Percentiles rank a stretch among this genome's conserved stretches.
phyloP scores from a whole-genome alignment of 140 eudicot species.

The Bidens hawaiensis region DNA sequence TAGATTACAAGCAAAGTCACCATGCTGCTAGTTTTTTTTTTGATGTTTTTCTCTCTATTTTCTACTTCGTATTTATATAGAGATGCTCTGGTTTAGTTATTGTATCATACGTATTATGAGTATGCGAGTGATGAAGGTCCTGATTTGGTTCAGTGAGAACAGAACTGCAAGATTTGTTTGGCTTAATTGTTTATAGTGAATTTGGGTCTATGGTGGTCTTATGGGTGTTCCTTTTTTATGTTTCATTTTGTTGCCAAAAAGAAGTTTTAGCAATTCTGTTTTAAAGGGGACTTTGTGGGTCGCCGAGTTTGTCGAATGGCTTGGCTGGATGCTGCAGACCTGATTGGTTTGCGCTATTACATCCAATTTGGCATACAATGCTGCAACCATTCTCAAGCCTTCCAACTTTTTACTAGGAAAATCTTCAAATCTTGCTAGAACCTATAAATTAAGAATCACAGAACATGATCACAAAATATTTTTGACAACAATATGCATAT shows the following conservation, averaged over 20 bases:
- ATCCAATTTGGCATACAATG: no score
- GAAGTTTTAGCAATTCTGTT: no score
- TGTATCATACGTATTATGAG: constrained; percentile 22
- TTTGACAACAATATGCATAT: no score
- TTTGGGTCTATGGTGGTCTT: background rate
- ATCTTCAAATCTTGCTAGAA: no score
- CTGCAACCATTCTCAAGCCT: no score
- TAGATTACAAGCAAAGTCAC: constrained; percentile 24
- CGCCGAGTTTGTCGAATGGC: no score
- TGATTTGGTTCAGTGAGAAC: constrained; percentile 19
- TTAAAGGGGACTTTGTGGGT: background rate
- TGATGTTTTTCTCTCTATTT: background rate
- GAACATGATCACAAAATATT: no score
- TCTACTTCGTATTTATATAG: constrained; percentile 13
- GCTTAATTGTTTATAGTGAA: constrained; percentile 11
- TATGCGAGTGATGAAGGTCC: constrained; percentile 19
- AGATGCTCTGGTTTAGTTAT: constrained; percentile 25
- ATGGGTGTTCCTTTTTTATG: background rate
- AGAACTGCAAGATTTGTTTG: constrained; percentile 16
- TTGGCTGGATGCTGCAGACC: no score
- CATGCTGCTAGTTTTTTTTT: constrained; percentile 12
- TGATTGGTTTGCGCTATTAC: no score
- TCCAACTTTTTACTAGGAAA: no score
- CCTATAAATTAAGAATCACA: no score
- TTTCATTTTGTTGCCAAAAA: background rate